Conservation (phyloP, 768 basidiomycete species). For the Symmetrospora coprosmae region DNA sequence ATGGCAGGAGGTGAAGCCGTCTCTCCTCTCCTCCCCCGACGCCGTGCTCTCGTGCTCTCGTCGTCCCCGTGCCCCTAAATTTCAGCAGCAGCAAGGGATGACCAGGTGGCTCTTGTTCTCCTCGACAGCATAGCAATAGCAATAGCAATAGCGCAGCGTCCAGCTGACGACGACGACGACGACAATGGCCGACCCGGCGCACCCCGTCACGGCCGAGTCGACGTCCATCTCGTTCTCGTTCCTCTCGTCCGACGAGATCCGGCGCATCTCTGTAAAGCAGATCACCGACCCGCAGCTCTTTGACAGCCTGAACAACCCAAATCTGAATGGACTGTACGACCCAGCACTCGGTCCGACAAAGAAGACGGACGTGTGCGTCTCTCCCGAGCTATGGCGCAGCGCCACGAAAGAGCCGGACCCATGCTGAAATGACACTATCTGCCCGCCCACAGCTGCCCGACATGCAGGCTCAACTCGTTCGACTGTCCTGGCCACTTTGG, state of each 20-base stretch:
- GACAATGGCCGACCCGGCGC: conserved; percentile 59
- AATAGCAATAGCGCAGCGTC: too few species aligned
- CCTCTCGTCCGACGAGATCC: conserved; percentile 70
- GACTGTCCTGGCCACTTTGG: conserved; percentile 96
- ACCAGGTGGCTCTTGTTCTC: too few species aligned
- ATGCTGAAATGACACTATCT: not conserved
- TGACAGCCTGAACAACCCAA: conserved; percentile 85
- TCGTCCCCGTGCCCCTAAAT: too few species aligned
- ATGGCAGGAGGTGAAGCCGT: too few species aligned
- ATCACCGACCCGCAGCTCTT: conserved; percentile 82
- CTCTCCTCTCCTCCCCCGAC: too few species aligned
- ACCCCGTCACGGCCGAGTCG: conserved; percentile 72
- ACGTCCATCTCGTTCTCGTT: conserved; percentile 82
- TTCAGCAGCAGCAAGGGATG: too few species aligned
- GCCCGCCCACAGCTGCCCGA: conserved; percentile 55
- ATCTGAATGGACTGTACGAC: conserved; percentile 83
- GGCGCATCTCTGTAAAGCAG: conserved; percentile 92
- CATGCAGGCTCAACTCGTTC: conserved; percentile 82
- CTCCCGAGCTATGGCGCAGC: not conserved
- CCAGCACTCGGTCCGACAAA: conserved; percentile 83
- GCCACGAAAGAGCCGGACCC: not conserved
- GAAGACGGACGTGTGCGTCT: conserved; percentile 71
- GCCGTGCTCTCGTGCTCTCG: too few species aligned
- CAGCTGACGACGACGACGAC: too few species aligned
- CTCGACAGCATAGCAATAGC: too few species aligned